Conservation (phyloP, 805 yeast genomes). For the Scheffersomyces coipomensis region DNA sequence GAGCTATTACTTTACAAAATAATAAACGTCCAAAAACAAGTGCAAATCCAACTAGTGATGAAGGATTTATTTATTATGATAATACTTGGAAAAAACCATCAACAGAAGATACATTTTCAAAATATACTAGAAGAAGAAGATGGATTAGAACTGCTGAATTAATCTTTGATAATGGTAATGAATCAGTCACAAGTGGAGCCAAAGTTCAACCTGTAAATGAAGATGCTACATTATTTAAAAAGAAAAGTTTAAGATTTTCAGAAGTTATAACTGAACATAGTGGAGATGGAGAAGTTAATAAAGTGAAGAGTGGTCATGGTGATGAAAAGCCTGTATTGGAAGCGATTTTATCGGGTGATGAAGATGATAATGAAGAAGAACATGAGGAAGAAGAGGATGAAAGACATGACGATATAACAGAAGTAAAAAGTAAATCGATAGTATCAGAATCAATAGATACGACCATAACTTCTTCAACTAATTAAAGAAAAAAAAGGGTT, state of each 20-base stretch:
- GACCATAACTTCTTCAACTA: too few relatives aligned
- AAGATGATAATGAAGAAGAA: neutral
- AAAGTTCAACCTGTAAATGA: conserved; percentile 2
- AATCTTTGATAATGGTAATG: conserved; percentile 31
- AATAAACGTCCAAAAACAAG: conserved; percentile 54
- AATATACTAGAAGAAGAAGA: conserved; percentile 90
- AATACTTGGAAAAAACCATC: conserved; percentile 93
- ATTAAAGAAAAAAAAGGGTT: too few relatives aligned
- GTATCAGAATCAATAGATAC: too few relatives aligned
- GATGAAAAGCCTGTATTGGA: neutral
- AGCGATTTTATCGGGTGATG: neutral
- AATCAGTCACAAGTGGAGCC: neutral
- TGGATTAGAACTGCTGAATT: conserved; percentile 96
- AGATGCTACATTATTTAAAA: conserved; percentile 16
- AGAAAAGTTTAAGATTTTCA: conserved; percentile 46
- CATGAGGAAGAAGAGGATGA: neutral
- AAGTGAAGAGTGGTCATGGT: neutral
- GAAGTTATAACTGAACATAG: conserved; percentile 10
- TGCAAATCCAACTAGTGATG: conserved; percentile 74
- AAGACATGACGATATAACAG: too few relatives aligned
- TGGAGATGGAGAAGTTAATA: neutral
- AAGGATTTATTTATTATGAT: conserved; percentile 86
- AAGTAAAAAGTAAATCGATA: too few relatives aligned
- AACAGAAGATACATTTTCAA: conserved; percentile 82
- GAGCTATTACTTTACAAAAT: conserved; percentile 70